Percentiles rank a stretch among this genome's conserved stretches.
Evolutionary conservation across 1,284 basidiomycete genomes (phyloP).

Genomic region (Ganoderma boninense): DNA sequence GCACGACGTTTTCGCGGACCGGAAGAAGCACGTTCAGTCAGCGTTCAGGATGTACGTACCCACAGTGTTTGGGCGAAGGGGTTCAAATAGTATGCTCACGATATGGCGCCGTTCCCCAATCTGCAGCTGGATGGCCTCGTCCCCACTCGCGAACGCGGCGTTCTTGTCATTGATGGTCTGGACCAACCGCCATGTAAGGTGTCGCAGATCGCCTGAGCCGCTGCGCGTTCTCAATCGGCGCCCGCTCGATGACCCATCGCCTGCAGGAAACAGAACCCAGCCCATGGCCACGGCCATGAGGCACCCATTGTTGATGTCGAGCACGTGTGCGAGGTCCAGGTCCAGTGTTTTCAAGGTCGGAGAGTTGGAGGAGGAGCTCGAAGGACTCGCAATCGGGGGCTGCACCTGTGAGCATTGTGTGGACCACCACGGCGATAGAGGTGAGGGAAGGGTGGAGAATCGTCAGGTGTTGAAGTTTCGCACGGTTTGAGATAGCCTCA

Average conservation of each 20-base stretch:
- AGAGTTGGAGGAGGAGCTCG: background rate
- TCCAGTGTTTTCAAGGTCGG: background rate
- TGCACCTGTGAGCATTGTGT: background rate
- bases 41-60: background rate
- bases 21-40: background rate
- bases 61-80: background rate
- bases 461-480: background rate
- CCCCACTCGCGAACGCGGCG: constrained; percentile 31
- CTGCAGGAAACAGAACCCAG: constrained; percentile 21
- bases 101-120: constrained; percentile 43
- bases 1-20: constrained; percentile 43
- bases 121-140: constrained; percentile 34
- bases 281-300: background rate
- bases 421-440: background rate
- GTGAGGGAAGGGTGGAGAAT: constrained; percentile 52
- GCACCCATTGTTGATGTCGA: background rate
- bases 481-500: too few relatives aligned
- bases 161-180: constrained; percentile 35
- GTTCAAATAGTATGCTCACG: constrained; percentile 43
- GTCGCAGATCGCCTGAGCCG: constrained; percentile 30
- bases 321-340: background rate
- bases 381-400: background rate
- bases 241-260: constrained; percentile 22
- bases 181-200: constrained; percentile 29
- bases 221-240: constrained; percentile 21